Evolutionary conservation across 257 asterid species (phyloP).

Genomic region (Nicotiana benthamiana): DNA sequence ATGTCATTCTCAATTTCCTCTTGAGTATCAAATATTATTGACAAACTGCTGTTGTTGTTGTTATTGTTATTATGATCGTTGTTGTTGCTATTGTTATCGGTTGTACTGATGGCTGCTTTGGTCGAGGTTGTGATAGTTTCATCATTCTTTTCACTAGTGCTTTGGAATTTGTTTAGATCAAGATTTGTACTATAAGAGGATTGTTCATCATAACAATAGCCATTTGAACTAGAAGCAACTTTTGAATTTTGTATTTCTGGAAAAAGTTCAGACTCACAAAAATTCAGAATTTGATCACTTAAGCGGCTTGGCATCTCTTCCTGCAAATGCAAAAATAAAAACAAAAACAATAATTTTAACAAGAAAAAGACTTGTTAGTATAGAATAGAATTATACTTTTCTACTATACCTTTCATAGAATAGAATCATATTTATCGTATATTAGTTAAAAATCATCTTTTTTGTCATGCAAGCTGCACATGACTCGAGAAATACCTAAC

Average conservation of each 20-base stretch:
- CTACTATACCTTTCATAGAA: not conserved
- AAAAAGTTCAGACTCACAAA: slow-evolving; percentile 64
- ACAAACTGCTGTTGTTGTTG: slow-evolving; percentile 9
- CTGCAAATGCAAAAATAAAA: slow-evolving; percentile 23
- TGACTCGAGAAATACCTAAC: not conserved
- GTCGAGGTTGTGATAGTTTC: not conserved
- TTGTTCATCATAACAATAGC: slow-evolving; percentile 51
- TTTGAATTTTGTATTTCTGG: slow-evolving; percentile 62
- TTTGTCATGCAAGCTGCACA: not conserved
- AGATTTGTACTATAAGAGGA: slow-evolving; percentile 42
- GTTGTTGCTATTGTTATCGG: not conserved
- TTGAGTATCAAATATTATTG: slow-evolving; percentile 34
- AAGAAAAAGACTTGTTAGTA: not conserved
- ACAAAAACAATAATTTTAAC: not conserved
- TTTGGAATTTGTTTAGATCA: slow-evolving; percentile 30
- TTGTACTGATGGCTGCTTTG: slow-evolving; percentile 13
- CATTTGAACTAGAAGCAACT: slow-evolving; percentile 64
- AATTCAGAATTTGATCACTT: slow-evolving; percentile 61
- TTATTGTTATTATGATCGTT: not conserved
- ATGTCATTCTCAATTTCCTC: slow-evolving; percentile 62
- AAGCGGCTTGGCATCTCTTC: slow-evolving; percentile 68
- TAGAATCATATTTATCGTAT: not conserved
- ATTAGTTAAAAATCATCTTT: not conserved
- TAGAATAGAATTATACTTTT: not conserved
- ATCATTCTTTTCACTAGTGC: slow-evolving; percentile 3